Conservation (phyloP, 306 rosid species). For the Prunus padus region DNA sequence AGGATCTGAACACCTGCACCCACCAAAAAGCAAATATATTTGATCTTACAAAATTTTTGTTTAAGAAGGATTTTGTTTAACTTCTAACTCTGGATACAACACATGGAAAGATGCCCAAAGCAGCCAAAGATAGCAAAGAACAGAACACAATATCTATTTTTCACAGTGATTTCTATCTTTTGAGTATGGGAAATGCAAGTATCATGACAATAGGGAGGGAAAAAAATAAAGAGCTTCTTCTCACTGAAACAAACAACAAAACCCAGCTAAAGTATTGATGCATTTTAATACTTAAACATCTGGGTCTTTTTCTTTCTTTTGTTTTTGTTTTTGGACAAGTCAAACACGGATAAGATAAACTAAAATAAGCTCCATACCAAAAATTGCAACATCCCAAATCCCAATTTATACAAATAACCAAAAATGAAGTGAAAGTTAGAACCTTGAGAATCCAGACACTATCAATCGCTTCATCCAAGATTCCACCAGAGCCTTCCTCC, state of each 20-base stretch:
- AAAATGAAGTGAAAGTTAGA: not conserved
- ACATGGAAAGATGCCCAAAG: not conserved
- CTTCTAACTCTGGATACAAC: not conserved
- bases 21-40: constrained; percentile 26
- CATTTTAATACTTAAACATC: not conserved
- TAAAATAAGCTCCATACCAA: not conserved
- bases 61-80: not conserved
- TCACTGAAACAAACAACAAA: not conserved
- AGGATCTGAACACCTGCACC: constrained; percentile 75
- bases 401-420: not conserved
- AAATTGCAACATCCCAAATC: not conserved
- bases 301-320: not conserved
- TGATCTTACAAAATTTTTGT: not conserved
- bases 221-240: not conserved
- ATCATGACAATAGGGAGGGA: not conserved
- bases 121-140: not conserved
- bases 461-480: constrained; percentile 53
- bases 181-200: not conserved
- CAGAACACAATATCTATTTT: not conserved
- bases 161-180: not conserved
- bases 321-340: not conserved
- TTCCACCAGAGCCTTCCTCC: constrained; percentile 45
- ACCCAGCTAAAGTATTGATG: not conserved
- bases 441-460: constrained; percentile 83
- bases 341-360: not conserved